Base-by-base conservation (phyloP, 2,329 filamentous ascomycete species). In the Claviceps sp. region DNA sequence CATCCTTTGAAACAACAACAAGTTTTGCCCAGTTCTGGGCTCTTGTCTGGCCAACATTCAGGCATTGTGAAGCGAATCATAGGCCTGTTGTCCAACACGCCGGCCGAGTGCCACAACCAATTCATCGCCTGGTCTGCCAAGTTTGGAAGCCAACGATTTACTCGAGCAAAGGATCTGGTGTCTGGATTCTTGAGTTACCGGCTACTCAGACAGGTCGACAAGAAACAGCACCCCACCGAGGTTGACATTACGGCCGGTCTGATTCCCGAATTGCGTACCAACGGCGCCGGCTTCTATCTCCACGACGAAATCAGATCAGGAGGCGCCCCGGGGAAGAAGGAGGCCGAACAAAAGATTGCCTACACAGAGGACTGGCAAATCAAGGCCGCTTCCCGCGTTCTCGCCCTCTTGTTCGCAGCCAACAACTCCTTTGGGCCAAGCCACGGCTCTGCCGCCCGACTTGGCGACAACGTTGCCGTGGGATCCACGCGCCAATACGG, bases 341-440 rank as follows among this genome's bases (percentile, higher is more conserved):
- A 78, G 37, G 72, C 74, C 34, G 68, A 74, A 7, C 79, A 78
- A 58, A 73, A 73, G 55, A 74, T 81, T 2, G 69, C 81, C 0
- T 94, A 93, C 63, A 75, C 77, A 19, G 87, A 91, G 54, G 90
- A 95, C 62, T 96, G 90, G 90, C 89, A 95, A 65, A 80, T 95
- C 52, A 85, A 82, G 64, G 87, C 87, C 11, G 85, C 85, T 7
- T 84, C 88, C 3, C 82, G 84, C 58, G 81, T 94, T 2, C 84
- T 95, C 74, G 82, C 86, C 10, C 67, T 95, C 22, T 66, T 95
- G 1, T 94, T 95, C 62, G 78, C 84, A 2, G 89, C 89, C 26
- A 96, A 95, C 67, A 86, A 84, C 54, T 61, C 70, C 37, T 65
- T 67, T 5, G 61, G 69, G 43, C 59, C 66, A 14, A 68, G 70